Conservation (phyloP, 2,329 filamentous ascomycete species). For the Helminthosporium solani region DNA sequence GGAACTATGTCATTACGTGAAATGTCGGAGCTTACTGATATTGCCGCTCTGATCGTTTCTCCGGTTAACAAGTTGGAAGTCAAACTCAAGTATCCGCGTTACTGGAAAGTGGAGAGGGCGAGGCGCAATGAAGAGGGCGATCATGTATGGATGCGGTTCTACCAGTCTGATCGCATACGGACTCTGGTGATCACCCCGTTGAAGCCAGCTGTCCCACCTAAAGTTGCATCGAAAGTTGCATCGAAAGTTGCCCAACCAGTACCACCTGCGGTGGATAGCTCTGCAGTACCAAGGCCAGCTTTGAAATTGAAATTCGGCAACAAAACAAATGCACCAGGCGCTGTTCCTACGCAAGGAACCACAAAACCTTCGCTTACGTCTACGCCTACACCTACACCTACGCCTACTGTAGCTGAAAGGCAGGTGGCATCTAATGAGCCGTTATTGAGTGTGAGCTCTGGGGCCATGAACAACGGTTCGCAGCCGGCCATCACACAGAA, state of each 20-base stretch:
- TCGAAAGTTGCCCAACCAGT: background rate
- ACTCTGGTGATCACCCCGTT: conserved; percentile 12
- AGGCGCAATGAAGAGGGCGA: background rate
- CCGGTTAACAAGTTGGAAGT: conserved; percentile 52
- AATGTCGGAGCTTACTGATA: conserved; percentile 57
- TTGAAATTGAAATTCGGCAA: background rate
- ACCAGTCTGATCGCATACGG: conserved; percentile 24
- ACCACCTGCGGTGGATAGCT: conserved; percentile 1
- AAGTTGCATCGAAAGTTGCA: conserved; percentile 1
- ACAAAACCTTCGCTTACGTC: background rate
- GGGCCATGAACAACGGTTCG: background rate
- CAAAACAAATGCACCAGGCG: background rate
- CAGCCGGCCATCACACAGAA: background rate
- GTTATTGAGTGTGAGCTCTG: background rate
- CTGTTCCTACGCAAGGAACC: background rate
- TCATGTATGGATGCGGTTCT: conserved; percentile 43
- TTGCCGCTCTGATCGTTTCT: conserved; percentile 59
- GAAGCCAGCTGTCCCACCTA: conserved; percentile 1
- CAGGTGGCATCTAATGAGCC: background rate
- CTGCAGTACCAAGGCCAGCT: background rate
- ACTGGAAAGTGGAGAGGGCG: conserved; percentile 56
- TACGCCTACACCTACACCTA: background rate
- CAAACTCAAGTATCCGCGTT: conserved; percentile 56
- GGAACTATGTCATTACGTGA: conserved; percentile 54
- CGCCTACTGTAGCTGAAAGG: background rate